Evolutionary conservation across 2,329 filamentous ascomycete species (phyloP), one percentile per base, ranked within the genome.

Genomic region (Botryotinia narcissicola): DNA sequence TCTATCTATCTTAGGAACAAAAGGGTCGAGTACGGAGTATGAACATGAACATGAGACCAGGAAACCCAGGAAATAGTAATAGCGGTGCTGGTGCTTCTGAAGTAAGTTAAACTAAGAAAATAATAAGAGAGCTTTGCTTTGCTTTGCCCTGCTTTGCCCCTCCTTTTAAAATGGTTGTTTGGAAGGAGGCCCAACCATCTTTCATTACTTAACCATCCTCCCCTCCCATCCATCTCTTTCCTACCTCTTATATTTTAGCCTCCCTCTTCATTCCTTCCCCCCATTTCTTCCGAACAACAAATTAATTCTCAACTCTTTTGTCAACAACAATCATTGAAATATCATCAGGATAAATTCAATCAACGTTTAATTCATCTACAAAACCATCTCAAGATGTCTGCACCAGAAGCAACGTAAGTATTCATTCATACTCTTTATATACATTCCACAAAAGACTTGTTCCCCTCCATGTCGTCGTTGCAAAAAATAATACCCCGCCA

Each of bases 381-480:
- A 73, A 62, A 75, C 46, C 57, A 67, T 70, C 37, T 73, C 70
- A 77, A 74, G 62, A 81, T 81, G 80, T 78, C 77, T 75, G 76
- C 77, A 74, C 75, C 89, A 84, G 75, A 77, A 74, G 74, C 89
- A 84, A 88, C 90, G 89, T 91, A 89, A 91, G 89, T 90, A 76
- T 73, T 74, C 72, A 3, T 70, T 77, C 75, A 76, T 79, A 79
- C 79, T 76, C 74, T 77, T 79, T 77, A 79, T 73, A 54, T 12
- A 44, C 54, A 32, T 35, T 12, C 59, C 9, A 54, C n/a, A 57
- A 25, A 32, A 32, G 61, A 64, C 25, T n/a, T 64, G 29, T 44
- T 42, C 35, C 60, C 70, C 70, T 71, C 60, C 44, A 64, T 57
- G n/a, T 20, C 20, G 18, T 35, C 29, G n/a, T 32, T 10, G 37